Base-by-base conservation (phyloP, 768 basidiomycete species). In the Phylloporus arenicola region DNA sequence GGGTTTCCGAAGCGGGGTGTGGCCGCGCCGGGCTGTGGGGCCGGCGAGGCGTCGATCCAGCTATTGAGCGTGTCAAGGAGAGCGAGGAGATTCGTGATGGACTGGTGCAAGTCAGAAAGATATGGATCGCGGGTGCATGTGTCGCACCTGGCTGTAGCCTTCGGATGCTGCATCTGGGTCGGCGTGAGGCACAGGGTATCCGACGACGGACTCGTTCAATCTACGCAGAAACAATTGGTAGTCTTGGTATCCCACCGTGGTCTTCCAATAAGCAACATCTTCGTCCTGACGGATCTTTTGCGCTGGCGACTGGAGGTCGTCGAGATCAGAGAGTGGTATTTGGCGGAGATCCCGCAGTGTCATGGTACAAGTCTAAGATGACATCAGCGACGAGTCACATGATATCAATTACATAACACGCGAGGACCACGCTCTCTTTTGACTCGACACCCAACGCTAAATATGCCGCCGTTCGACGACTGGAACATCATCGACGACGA, bases 1-100 rank as follows among this genome's bases (percentile, higher is more conserved):
- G 93, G 79, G 68, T 97, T 96, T 1, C 95, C 95, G 63, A 88
- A 99, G 10, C 92, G 77, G 57, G 96, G 94, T 6, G 86, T 47
- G 9, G 57, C 38, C n/a, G 48, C 35, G 9, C 61, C 62, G 79
- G 8, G 84, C 79, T 34, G 78, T 64, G 6, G 75, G 0, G 85
- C 82, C 2, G 93, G 93, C 9, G 93, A 86, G 24, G 85, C 82
- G 33, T 87, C 81, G 22, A 93, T 82, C 90, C 91, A 92, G 2
- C 55, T 54, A 55, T 83, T 80, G 37, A 96, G 68, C 11, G 74
- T 72, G 51, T 86, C 78, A 16, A 99, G 70, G 53, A 94, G 69
- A 5, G 58, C 59, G 1, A 92, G 56, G 12, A 77, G 66, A 42
- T 64, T 60, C n/a, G 58, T 53, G 33, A 81, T 73, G 11, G 77